A percentile compares a stretch with the other conserved stretches of the same genome.
Evolutionary conservation across 345 rosid species (phyloP).

Genomic region (Schrenkiella parvula): DNA sequence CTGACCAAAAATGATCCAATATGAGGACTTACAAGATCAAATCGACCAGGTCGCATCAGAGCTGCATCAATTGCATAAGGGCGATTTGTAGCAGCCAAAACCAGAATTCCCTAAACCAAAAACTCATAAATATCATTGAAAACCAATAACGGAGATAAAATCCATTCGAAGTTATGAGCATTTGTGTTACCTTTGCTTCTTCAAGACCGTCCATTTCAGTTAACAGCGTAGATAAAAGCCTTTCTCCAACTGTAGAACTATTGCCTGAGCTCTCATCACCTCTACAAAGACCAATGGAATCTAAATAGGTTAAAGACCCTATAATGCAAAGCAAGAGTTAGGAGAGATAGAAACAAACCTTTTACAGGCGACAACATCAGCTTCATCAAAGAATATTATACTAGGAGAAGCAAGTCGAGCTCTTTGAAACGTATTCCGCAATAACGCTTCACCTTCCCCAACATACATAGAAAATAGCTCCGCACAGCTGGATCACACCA

Average conservation of each 20-base stretch:
- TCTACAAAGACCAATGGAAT: conserved; percentile 34
- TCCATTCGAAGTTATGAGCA: not conserved
- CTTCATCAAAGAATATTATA: conserved; percentile 93
- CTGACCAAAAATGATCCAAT: not conserved
- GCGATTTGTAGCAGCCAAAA: conserved; percentile 91
- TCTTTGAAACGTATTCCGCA: conserved; percentile 80
- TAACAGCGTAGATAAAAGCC: conserved; percentile 82
- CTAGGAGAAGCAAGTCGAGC: conserved; percentile 95
- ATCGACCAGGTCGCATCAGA: conserved; percentile 93
- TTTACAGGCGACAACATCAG: conserved; percentile 80
- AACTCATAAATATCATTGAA: not conserved
- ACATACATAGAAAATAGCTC: conserved; percentile 95
- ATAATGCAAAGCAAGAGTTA: not conserved
- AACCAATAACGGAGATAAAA: not conserved
- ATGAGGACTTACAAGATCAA: conserved; percentile 59
- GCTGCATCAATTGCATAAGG: conserved; percentile 93
- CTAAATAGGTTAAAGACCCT: not conserved
- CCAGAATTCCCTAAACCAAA: conserved; percentile 67
- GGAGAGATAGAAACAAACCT: conserved; percentile 41
- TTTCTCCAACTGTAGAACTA: conserved; percentile 72
- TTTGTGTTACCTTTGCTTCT: conserved; percentile 56
- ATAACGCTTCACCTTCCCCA: conserved; percentile 95
- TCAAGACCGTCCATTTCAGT: conserved; percentile 99
- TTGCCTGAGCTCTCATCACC: conserved; percentile 63
- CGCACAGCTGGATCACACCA: conserved; percentile 60